A percentile compares a stretch with the other conserved stretches of the same genome.
phyloP scores from a whole-genome alignment of 2,329 filamentous ascomycete species.

The Ophiognomonia clavigignenti-juglandacearum region DNA sequence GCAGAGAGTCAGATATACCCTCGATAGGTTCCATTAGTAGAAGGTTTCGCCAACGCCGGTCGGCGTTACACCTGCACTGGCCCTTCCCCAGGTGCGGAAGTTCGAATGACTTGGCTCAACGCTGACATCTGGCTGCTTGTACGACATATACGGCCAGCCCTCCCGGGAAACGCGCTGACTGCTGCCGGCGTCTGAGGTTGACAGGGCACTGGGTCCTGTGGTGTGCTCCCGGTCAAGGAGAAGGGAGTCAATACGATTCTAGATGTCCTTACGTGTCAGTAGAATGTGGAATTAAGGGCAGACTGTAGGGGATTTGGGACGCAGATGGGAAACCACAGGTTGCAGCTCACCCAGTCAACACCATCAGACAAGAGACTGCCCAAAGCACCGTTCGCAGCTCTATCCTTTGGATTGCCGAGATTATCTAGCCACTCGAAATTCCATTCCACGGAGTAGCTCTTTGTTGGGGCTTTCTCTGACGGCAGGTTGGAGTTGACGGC shows the following conservation, averaged over 20 bases:
- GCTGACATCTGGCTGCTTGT: background rate
- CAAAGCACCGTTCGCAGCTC: background rate
- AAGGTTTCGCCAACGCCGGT: too few relatives aligned
- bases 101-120: background rate
- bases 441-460: slow-evolving; percentile 22
- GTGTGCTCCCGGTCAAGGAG: slow-evolving; percentile 14
- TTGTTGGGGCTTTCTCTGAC: background rate
- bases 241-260: slow-evolving; percentile 13
- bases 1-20: too few relatives aligned
- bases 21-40: too few relatives aligned
- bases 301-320: too few relatives aligned
- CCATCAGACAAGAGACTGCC: background rate
- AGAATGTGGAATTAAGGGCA: background rate
- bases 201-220: background rate
- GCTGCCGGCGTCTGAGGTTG: background rate
- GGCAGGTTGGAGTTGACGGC: slow-evolving; percentile 1
- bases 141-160: slow-evolving; percentile 9
- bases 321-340: too few relatives aligned
- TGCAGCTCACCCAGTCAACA: slow-evolving; percentile 15
- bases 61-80: too few relatives aligned
- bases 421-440: slow-evolving; percentile 7
- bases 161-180: background rate
- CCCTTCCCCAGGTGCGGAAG: slow-evolving; percentile 1
- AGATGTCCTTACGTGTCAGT: background rate
- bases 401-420: slow-evolving; percentile 3